Conservation (phyloP, 257 asterid genomes). For the Nicotiana attenuata region DNA sequence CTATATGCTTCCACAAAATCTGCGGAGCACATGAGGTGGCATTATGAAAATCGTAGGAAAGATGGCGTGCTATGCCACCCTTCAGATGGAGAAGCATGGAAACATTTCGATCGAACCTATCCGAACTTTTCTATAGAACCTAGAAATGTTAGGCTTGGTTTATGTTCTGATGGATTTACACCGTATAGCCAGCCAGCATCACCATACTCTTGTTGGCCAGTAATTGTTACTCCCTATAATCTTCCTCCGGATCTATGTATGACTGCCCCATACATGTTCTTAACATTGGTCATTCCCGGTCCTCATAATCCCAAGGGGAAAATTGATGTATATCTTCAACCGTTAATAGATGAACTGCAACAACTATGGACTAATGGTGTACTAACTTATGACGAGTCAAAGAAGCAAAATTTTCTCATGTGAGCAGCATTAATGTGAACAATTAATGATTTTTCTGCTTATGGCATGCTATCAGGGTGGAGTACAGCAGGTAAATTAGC, state of each 20-base stretch:
- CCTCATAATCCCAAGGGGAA: background rate
- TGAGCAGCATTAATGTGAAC: slow-evolving; percentile 4
- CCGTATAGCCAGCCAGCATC: background rate
- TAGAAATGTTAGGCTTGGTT: background rate
- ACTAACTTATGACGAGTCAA: background rate
- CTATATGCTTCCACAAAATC: no score
- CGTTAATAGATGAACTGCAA: background rate
- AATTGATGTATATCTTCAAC: background rate
- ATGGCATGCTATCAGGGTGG: background rate
- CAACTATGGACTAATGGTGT: background rate
- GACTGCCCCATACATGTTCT: background rate
- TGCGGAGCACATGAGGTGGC: no score
- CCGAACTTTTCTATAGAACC: background rate
- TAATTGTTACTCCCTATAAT: background rate
- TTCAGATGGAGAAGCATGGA: no score
- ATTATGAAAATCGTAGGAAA: no score
- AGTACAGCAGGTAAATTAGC: background rate
- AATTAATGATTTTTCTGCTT: background rate
- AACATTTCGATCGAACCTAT: background rate
- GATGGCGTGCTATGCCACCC: no score
- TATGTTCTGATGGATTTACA: background rate
- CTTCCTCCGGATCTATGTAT: background rate
- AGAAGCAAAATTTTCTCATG: background rate
- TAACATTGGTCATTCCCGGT: background rate
- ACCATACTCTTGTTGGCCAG: background rate